A percentile compares a stretch with the other conserved stretches of the same genome.
phyloP scores from a whole-genome alignment of 1,139 yeast species.

The Kluyveromyces sp. region DNA sequence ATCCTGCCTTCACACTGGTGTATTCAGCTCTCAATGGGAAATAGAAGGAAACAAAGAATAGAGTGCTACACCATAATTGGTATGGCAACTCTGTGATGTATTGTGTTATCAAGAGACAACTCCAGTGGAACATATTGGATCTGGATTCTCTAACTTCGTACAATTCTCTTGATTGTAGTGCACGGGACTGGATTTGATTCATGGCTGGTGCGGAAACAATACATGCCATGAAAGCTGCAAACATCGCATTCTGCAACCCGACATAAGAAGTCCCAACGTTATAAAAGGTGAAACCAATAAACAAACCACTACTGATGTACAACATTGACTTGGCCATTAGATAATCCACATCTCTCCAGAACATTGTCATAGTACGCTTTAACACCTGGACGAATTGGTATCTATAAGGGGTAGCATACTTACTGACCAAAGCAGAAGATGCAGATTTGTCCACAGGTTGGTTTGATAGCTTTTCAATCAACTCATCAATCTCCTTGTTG shows the following conservation, averaged over 20 bases:
- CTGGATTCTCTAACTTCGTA: slow-evolving; percentile 58
- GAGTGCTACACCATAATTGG: slow-evolving; percentile 42
- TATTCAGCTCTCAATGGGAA: slow-evolving; percentile 49
- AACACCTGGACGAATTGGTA: slow-evolving; percentile 34
- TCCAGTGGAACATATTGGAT: slow-evolving; percentile 63
- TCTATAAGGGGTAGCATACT: slow-evolving; percentile 35
- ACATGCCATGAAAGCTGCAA: slow-evolving; percentile 42
- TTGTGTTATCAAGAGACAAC: slow-evolving; percentile 45
- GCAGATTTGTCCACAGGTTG: slow-evolving; percentile 6
- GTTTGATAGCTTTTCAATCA: slow-evolving; percentile 17
- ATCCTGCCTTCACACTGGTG: slow-evolving; percentile 45
- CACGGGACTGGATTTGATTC: slow-evolving; percentile 40
- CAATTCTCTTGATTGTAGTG: slow-evolving; percentile 47
- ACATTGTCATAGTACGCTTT: slow-evolving; percentile 33
- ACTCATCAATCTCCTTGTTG: slow-evolving; percentile 22
- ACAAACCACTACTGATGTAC: slow-evolving; percentile 33
- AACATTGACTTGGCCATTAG: slow-evolving; percentile 37
- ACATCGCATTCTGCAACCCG: slow-evolving; percentile 42
- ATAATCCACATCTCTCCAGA: slow-evolving; percentile 41
- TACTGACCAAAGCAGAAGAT: slow-evolving; percentile 10
- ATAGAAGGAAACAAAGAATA: slow-evolving; percentile 48
- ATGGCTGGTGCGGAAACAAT: slow-evolving; percentile 35
- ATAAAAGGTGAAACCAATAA: slow-evolving; percentile 41
- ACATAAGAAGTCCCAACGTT: slow-evolving; percentile 29
- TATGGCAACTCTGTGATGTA: slow-evolving; percentile 49